Percentiles rank a stretch among this genome's conserved stretches.
Evolutionary conservation across 140 eudicot species (phyloP).

Genomic region (Ambrosia hybrid): DNA sequence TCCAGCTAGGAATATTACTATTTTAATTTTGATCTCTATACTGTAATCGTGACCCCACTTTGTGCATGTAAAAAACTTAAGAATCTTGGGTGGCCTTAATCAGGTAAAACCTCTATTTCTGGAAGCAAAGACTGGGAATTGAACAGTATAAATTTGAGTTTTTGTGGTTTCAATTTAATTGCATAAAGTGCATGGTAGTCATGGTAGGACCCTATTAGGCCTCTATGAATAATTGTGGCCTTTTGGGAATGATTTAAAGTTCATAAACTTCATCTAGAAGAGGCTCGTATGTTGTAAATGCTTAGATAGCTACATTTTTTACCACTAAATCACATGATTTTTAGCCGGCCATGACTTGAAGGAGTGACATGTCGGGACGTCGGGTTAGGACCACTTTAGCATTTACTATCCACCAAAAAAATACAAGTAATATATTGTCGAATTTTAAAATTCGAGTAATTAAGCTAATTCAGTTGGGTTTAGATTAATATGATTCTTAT

Average conservation of each 20-base stretch:
- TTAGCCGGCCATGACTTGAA: not conserved
- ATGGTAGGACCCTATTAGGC: slow-evolving; percentile 6
- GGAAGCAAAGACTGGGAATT: slow-evolving; percentile 12
- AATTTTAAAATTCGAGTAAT: no score
- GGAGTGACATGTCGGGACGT: not conserved
- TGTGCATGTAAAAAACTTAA: not conserved
- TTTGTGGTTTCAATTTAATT: slow-evolving; percentile 27
- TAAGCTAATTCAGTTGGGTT: no score
- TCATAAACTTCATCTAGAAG: slow-evolving; percentile 9
- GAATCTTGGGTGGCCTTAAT: slow-evolving; percentile 25
- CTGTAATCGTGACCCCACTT: not conserved
- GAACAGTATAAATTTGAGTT: slow-evolving; percentile 7
- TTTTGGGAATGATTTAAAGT: not conserved
- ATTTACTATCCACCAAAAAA: not conserved
- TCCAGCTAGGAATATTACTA: slow-evolving; percentile 7
- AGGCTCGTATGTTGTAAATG: not conserved
- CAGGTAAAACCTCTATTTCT: slow-evolving; percentile 29
- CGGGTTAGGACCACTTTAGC: not conserved
- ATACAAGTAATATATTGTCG: not conserved
- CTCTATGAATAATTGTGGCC: not conserved
- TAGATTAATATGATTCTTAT: no score
- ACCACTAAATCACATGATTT: not conserved
- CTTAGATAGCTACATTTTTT: not conserved
- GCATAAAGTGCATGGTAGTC: slow-evolving; percentile 27
- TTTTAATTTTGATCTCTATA: slow-evolving; percentile 1